Conservation (phyloP, 2,329 filamentous ascomycete species). For the Fonsecaea nubica region DNA sequence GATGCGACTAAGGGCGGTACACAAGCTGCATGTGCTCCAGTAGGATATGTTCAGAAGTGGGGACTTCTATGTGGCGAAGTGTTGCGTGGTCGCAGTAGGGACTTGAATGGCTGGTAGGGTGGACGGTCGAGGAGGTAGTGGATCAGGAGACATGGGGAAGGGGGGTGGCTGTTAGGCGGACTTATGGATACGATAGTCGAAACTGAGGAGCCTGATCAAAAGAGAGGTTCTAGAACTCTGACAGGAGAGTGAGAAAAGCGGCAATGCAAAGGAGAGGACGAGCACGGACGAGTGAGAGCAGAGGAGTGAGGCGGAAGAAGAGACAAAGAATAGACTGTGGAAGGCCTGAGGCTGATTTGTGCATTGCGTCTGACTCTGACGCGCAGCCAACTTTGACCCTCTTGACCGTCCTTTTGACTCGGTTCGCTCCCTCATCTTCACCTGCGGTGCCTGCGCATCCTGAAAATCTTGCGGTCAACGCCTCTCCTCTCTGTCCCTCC, state of each 20-base stretch:
- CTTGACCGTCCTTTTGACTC: conserved; percentile 16
- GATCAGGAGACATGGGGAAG: not conserved
- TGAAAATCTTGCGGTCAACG: conserved; percentile 13
- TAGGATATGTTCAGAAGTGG: not conserved
- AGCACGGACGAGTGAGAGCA: not conserved
- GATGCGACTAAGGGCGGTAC: not conserved
- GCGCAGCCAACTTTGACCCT: not conserved
- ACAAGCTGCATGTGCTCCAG: not conserved
- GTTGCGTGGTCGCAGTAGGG: not conserved
- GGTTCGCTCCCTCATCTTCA: not conserved
- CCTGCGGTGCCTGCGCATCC: not conserved
- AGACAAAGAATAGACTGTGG: not conserved
- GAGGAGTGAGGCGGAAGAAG: not conserved
- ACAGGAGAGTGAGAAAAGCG: not conserved
- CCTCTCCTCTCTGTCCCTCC: not conserved
- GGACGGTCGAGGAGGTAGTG: not conserved
- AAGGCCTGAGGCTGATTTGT: conserved; percentile 24
- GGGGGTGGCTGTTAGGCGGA: conserved; percentile 9
- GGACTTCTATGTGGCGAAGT: not conserved
- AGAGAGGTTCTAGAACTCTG: conserved; percentile 16
- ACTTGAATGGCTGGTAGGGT: not conserved
- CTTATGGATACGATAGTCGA: conserved; percentile 12
- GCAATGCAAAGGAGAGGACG: not conserved
- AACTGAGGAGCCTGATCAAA: not conserved
- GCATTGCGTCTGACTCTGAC: not conserved